phyloP scores from a whole-genome alignment of 2,329 filamentous ascomycete genomes.

The Arthroderma sp. region DNA sequence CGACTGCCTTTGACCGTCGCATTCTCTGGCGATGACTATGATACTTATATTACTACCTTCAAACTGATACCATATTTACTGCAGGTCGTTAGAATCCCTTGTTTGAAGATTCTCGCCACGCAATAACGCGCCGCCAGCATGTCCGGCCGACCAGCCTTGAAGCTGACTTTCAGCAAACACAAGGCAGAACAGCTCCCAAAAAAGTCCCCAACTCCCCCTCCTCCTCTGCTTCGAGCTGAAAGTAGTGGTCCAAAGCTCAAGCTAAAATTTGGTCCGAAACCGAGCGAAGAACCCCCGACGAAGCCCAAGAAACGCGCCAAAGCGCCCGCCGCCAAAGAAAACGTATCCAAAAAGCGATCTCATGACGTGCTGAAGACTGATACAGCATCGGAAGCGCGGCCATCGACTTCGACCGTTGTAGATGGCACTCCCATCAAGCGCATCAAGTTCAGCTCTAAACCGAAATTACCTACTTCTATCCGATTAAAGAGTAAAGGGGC shows the following conservation, averaged over 20 bases:
- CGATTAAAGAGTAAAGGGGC: conserved; percentile 55
- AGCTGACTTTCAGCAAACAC: conserved; percentile 30
- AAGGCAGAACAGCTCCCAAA: conserved; percentile 17
- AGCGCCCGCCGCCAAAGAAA: neutral
- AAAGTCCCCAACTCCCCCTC: conserved; percentile 12
- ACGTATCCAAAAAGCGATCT: conserved; percentile 11
- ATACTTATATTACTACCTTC: too few relatives aligned
- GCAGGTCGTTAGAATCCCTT: too few relatives aligned
- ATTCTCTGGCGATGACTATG: too few relatives aligned
- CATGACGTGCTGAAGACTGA: conserved; percentile 5
- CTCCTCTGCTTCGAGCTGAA: conserved; percentile 13
- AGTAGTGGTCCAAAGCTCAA: conserved; percentile 26
- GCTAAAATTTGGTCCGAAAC: conserved; percentile 26
- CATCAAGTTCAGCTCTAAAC: conserved; percentile 24
- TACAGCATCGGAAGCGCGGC: neutral
- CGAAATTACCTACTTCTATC: conserved; percentile 33
- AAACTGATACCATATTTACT: too few relatives aligned
- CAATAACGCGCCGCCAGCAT: conserved; percentile 14
- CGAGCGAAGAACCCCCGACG: conserved; percentile 11
- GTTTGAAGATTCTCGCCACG: too few relatives aligned
- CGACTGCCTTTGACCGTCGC: too few relatives aligned
- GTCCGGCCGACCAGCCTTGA: conserved; percentile 27
- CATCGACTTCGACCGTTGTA: conserved; percentile 1
- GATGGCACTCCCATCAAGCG: conserved; percentile 17
- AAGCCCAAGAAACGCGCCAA: conserved; percentile 15